A percentile compares a stretch with the other conserved stretches of the same genome.
These are phyloP conservation scores for Hymenoscyphus fraxineus DNA, from an alignment of 2,329 filamentous ascomycete genomes.

Conservation along the genomic window DNA sequence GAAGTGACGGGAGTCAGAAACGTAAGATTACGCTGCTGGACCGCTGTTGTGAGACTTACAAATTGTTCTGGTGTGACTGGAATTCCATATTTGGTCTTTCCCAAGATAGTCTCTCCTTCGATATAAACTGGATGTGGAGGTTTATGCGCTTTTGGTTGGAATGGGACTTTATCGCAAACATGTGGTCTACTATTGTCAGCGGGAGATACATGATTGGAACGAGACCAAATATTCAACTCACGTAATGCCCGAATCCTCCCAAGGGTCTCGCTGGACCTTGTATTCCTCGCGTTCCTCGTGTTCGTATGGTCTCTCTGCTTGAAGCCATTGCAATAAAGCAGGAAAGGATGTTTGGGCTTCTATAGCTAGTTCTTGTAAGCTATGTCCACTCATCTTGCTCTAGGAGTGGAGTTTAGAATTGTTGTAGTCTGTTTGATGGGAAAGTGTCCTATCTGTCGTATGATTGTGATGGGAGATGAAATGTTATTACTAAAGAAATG, in stretches of 20 bases:
- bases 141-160: constrained; percentile 3
- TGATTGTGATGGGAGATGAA: neutral
- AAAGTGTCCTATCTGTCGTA: neutral
- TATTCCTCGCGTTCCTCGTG: neutral
- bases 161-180: neutral
- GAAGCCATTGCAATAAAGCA: neutral
- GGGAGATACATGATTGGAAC: neutral
- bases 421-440: neutral
- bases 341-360: neutral
- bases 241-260: neutral
- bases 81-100: constrained; percentile 16
- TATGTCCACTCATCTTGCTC: neutral
- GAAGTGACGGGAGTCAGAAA: no score
- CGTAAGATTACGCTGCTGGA: neutral
- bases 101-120: constrained; percentile 8
- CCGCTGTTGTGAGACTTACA: constrained; percentile 1
- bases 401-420: neutral
- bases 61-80: constrained; percentile 13
- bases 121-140: constrained; percentile 9
- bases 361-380: neutral
- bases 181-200: neutral
- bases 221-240: neutral
- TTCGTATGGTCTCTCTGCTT: constrained; percentile 2
- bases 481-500: neutral
- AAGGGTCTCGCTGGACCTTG: neutral